Evolutionary conservation across 108 stramenopile genomes (phyloP).

Genomic region (Pseudonitzschia multistriata): DNA sequence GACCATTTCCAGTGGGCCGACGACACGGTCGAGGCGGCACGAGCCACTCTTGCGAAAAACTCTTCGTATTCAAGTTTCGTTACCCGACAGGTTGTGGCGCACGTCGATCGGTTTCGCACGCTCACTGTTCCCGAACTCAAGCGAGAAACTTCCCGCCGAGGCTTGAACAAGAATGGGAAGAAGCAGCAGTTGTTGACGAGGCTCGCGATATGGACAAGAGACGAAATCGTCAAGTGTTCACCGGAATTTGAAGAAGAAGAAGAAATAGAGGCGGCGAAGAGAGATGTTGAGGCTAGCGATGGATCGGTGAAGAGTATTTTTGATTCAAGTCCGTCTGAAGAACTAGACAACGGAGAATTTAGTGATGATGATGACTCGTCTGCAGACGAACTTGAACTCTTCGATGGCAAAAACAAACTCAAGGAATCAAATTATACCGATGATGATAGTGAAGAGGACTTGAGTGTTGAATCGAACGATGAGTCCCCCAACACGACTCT

Average conservation of each 20-base stretch:
- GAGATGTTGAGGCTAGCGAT: background rate
- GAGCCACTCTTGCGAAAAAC: conserved; percentile 57
- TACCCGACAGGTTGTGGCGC: conserved; percentile 69
- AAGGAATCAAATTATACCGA: conserved; percentile 15
- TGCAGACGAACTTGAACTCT: conserved; percentile 53
- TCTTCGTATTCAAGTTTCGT: conserved; percentile 75
- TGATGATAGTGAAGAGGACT: conserved; percentile 16
- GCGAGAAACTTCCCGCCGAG: conserved; percentile 56
- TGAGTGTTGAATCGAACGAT: background rate
- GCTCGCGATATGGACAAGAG: conserved; percentile 75
- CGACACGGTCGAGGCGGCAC: conserved; percentile 69
- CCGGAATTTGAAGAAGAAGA: conserved; percentile 19
- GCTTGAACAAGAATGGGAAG: conserved; percentile 57
- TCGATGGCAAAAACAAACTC: conserved; percentile 8
- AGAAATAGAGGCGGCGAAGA: conserved; percentile 2
- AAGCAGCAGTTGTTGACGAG: conserved; percentile 73
- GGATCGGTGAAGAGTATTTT: background rate
- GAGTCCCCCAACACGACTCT: background rate
- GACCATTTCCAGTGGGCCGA: conserved; percentile 89
- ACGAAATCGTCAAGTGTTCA: conserved; percentile 58
- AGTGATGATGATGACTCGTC: conserved; percentile 40
- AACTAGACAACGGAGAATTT: conserved; percentile 39
- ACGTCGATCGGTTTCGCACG: conserved; percentile 51
- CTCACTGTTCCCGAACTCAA: conserved; percentile 81
- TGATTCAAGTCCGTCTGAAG: conserved; percentile 8